Evolutionary conservation across 192 early-diverging fungal genomes (phyloP).

Genomic region (Entomortierella beljakovae): DNA sequence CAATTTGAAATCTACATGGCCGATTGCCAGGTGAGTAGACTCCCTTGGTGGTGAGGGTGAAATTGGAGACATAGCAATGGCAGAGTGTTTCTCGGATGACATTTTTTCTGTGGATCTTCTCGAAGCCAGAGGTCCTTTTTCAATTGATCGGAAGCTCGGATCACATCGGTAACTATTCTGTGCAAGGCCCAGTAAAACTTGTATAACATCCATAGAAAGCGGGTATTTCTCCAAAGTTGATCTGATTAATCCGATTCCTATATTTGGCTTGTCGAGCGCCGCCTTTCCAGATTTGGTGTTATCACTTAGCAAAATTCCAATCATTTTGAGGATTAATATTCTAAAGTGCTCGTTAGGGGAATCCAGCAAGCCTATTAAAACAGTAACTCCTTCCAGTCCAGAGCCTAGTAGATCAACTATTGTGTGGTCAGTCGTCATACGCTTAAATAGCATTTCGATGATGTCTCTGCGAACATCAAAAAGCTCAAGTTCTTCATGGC

Average conservation of each 20-base stretch:
- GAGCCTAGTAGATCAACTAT: slow-evolving; percentile 51
- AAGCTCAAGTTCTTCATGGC: slow-evolving; percentile 31
- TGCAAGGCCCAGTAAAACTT: slow-evolving; percentile 49
- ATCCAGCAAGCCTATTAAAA: slow-evolving; percentile 47
- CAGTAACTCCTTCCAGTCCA: slow-evolving; percentile 50
- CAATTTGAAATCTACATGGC: background rate
- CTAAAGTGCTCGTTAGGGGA: slow-evolving; percentile 55
- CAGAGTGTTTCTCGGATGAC: background rate
- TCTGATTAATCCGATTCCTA: slow-evolving; percentile 44
- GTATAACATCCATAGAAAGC: slow-evolving; percentile 56
- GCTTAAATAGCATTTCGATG: slow-evolving; percentile 54
- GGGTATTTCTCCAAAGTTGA: slow-evolving; percentile 44
- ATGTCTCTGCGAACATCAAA: slow-evolving; percentile 53
- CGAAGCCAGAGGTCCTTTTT: slow-evolving; percentile 6
- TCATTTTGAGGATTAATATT: slow-evolving; percentile 55
- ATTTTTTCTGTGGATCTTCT: slow-evolving; percentile 17
- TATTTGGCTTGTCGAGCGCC: slow-evolving; percentile 46
- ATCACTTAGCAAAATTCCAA: slow-evolving; percentile 54
- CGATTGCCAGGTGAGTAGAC: background rate
- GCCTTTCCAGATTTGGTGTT: slow-evolving; percentile 54
- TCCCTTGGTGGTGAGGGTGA: slow-evolving; percentile 7
- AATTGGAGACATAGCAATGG: slow-evolving; percentile 1
- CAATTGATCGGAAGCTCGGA: slow-evolving; percentile 35
- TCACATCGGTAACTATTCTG: slow-evolving; percentile 54
- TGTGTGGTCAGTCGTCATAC: slow-evolving; percentile 47